A percentile compares a stretch with the other conserved stretches of the same genome.
phyloP scores from a whole-genome alignment of 1,139 yeast species.

The Geotrichum bryndzae region DNA sequence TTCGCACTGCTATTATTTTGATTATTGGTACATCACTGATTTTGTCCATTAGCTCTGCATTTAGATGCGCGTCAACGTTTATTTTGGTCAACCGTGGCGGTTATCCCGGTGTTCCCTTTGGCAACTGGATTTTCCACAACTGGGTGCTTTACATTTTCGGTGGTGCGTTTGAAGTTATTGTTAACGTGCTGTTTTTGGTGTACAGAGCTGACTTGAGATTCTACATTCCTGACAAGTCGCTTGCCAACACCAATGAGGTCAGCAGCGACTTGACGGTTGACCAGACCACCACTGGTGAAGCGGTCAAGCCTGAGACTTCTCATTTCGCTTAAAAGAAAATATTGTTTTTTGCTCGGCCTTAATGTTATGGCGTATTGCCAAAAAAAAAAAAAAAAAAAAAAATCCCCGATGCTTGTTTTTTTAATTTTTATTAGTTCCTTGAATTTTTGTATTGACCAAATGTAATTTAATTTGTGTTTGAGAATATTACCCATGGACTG shows the following conservation, averaged over 20 bases:
- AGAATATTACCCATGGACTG: too few species aligned
- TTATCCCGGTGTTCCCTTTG: slow-evolving; percentile 26
- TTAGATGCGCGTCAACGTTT: slow-evolving; percentile 54
- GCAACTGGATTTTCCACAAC: slow-evolving; percentile 45
- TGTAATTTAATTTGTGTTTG: too few species aligned
- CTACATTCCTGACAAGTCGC: slow-evolving; percentile 57
- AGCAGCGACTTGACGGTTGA: not conserved
- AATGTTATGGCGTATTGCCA: too few species aligned
- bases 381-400: not conserved
- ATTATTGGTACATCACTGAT: slow-evolving; percentile 48
- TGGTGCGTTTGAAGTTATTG: slow-evolving; percentile 57
- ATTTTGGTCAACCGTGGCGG: slow-evolving; percentile 32
- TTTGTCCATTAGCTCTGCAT: slow-evolving; percentile 52
- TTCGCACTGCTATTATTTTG: slow-evolving; percentile 40
- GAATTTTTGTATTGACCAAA: not conserved
- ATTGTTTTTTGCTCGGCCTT: too few species aligned
- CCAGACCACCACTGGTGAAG: not conserved
- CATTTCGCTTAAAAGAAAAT: slow-evolving; percentile 2
- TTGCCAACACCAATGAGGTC: not conserved
- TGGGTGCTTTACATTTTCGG: slow-evolving; percentile 62
- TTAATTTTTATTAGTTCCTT: not conserved
- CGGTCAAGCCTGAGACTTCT: slow-evolving; percentile 6
- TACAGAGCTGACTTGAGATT: slow-evolving; percentile 69
- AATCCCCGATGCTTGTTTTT: not conserved
- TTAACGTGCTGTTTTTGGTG: slow-evolving; percentile 50